Base-by-base conservation (phyloP, 495 filamentous ascomycete species). In the Aspergillus mulundensis region DNA sequence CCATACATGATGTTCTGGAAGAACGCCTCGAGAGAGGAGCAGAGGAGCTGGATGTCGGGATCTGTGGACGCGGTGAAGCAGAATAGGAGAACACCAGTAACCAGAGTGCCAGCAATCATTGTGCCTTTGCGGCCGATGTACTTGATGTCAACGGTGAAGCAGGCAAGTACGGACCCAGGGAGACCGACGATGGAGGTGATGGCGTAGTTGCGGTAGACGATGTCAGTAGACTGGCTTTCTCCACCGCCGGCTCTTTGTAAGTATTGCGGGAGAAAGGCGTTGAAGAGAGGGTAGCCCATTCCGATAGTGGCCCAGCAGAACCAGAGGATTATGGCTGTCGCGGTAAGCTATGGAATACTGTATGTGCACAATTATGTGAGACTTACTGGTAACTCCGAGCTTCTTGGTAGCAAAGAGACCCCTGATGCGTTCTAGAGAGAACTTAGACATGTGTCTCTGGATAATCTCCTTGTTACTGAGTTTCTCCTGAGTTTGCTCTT, bases 1-100 rank as follows among this genome's bases (percentile, higher is more conserved):
- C 81, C 81, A 58, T 84, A 84, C 81, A 83, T 83, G 66, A 83
- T 80, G 61, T 84, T 84, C 67, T 84, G 81, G 75, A 82, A 83
- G 66, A 84, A 81, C 25, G 79, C 76, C 54, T 82, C 78, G 18
- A 82, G 68, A 45, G 75, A 79, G 25, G 65, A 73, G 67, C 81
- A 83, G 40, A 70, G 65, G 19, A 84, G 77, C 54, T 82, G 77
- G 58, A 72, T 69, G 38, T 74, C 67, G 24, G 80, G 59, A 57
- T 77, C 66, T 1, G 66, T 66, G n/a, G 76, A 74, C 5, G 71
- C 60, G 6, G 83, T 85, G 71, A 84, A 85, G 53, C 76, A 75
- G 67, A 82, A 85, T n/a, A 84, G 64, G 32, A 86, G 70, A 14
- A 86, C 69, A 4, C 76, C 81, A 0, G 77, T 85, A 58, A 85